Evolutionary conservation across 2,329 filamentous ascomycete species (phyloP), one percentile per base, ranked within the genome.

Genomic region (Trichoderma hamatum): DNA sequence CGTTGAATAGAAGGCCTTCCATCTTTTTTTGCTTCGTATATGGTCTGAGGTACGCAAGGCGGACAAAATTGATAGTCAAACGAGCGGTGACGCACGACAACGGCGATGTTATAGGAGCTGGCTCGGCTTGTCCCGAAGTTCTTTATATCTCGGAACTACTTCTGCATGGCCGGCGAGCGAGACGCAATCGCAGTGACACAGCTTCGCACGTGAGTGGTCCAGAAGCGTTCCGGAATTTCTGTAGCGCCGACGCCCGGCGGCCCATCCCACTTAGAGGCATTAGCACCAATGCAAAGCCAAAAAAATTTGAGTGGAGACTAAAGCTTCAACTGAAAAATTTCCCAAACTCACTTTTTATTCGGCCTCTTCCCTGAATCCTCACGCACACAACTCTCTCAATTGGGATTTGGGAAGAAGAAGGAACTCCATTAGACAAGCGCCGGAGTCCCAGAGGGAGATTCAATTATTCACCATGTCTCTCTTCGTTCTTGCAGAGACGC

Each of bases 1-100:
- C 92, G 83, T 97, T 97, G 84, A 96, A 97, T 76, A 94, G 91
- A 56, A 97, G 89, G 70, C 94, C 94, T 85, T 97, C 94, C 94
- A 97, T 97, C 70, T 77, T 51, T 11, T 16, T 51, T 68, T 5
- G 26, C 5, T 30, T 52, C 26, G 19, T 19, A 26, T 21, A 46
- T 30, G 21, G 28, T 39, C 59, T 7, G 49, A 24, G 21, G 9
- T 36, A 43, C 30, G 24, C 19, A 16, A 13, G 32, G 32, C 26
- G 30, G 36, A 14, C 21, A 3, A 39, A 28, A 21, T 28, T 59
- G 54, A 54, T 52, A 56, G 34, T 14, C 24, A 61, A 60, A 54
- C 56, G 56, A 68, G 56, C 24, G 49, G 52, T 46, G 39, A 49
- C 32, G 36, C 63, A 28, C 36, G 39, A 24, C 26, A 26, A 19